A percentile compares a stretch with the other conserved stretches of the same genome.
These are phyloP conservation scores for Annulohypoxylon truncatum DNA, from an alignment of 2,329 filamentous ascomycete genomes.

Conservation along the genomic window DNA sequence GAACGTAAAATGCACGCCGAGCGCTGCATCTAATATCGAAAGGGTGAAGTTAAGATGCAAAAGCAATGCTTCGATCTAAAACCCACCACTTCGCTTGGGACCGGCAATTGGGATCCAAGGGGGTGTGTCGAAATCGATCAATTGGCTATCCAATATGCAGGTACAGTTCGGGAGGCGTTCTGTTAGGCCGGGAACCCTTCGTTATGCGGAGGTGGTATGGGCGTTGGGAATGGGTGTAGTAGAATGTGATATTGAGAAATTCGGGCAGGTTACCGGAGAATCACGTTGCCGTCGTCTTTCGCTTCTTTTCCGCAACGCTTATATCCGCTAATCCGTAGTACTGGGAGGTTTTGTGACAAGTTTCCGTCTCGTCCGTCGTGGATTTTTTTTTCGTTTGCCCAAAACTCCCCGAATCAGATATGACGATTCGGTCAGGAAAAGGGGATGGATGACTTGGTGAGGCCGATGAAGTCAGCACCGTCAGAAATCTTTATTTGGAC, in stretches of 20 bases:
- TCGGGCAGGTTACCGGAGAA: too few species aligned
- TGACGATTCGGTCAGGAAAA: slow-evolving; percentile 11
- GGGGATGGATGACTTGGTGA: slow-evolving; percentile 19
- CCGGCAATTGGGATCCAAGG: slow-evolving; percentile 20
- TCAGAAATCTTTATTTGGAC: slow-evolving; percentile 30
- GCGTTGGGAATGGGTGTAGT: slow-evolving; percentile 13
- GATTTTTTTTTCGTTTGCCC: neutral
- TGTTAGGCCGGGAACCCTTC: slow-evolving; percentile 27
- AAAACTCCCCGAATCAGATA: slow-evolving; percentile 3
- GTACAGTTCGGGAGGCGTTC: slow-evolving; percentile 31
- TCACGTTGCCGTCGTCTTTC: too few species aligned
- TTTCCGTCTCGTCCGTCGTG: neutral
- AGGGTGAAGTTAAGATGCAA: slow-evolving; percentile 21
- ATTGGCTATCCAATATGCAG: slow-evolving; percentile 29
- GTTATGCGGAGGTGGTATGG: slow-evolving; percentile 19
- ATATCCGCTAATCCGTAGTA: slow-evolving; percentile 11
- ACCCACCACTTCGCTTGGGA: slow-evolving; percentile 6
- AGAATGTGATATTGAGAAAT: slow-evolving; percentile 12
- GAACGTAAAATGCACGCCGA: slow-evolving; percentile 14
- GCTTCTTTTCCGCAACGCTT: slow-evolving; percentile 18
- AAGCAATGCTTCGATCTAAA: slow-evolving; percentile 13
- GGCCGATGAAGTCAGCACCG: slow-evolving; percentile 26
- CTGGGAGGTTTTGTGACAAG: slow-evolving; percentile 3
- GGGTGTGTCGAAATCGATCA: slow-evolving; percentile 25
- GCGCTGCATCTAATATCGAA: slow-evolving; percentile 22